Conservation (phyloP, 2,329 filamentous ascomycete genomes). For the Coniochaeta sp. region DNA sequence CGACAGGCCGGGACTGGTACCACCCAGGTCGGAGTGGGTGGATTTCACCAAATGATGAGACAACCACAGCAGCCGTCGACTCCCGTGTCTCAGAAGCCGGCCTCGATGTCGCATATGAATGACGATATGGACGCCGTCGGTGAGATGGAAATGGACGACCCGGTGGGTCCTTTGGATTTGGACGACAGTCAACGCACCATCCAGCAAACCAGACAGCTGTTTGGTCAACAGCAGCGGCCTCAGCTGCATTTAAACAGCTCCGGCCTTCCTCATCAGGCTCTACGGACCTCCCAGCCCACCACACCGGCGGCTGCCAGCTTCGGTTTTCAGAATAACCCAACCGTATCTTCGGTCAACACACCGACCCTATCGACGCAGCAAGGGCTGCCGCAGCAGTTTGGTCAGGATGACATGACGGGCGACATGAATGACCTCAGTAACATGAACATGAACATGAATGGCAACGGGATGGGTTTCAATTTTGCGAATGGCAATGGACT, state of each 20-base stretch:
- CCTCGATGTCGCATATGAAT: conserved; percentile 32
- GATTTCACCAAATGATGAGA: conserved; percentile 33
- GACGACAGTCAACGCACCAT: conserved; percentile 57
- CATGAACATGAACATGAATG: conserved; percentile 43
- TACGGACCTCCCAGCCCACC: conserved; percentile 78
- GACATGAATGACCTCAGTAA: conserved; percentile 46
- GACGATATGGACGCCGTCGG: conserved; percentile 79
- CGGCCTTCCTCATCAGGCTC: conserved; percentile 66
- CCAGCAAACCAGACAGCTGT: conserved; percentile 63
- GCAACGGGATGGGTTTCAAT: conserved; percentile 38
- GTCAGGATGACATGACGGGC: conserved; percentile 40
- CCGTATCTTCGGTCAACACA: conserved; percentile 94
- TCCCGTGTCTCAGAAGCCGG: conserved; percentile 13
- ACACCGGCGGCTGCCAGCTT: conserved; percentile 75
- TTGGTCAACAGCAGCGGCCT: conserved; percentile 58
- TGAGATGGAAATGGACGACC: conserved; percentile 96
- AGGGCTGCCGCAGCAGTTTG: conserved; percentile 45
- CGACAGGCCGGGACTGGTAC: conserved; percentile 14
- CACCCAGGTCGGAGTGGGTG: conserved; percentile 21
- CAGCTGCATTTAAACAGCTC: conserved; percentile 78
- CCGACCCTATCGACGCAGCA: conserved; percentile 77
- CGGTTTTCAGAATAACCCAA: conserved; percentile 84
- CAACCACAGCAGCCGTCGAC: conserved; percentile 32
- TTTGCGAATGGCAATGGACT: conserved; percentile 41
- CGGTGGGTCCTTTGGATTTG: conserved; percentile 58